Conservation (phyloP, 2,329 filamentous ascomycete species). For the Xylaria sp. region DNA sequence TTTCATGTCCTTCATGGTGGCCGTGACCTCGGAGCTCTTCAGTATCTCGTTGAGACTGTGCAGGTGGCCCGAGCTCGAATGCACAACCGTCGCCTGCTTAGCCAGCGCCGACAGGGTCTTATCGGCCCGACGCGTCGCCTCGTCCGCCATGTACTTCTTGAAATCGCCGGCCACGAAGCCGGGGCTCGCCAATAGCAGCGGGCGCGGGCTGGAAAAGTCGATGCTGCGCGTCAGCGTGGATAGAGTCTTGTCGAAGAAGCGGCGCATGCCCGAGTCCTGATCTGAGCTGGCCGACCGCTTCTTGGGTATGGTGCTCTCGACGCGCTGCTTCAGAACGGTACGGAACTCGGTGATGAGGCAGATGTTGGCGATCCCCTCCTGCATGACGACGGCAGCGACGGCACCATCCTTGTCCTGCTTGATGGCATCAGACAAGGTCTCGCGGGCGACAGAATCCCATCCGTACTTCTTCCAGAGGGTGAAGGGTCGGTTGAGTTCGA, state of each 20-base stretch:
- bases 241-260: slow-evolving; percentile 80
- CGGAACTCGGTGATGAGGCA: slow-evolving; percentile 82
- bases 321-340: slow-evolving; percentile 72
- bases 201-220: slow-evolving; percentile 72
- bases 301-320: slow-evolving; percentile 71
- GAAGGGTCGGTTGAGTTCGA: slow-evolving; percentile 87
- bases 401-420: slow-evolving; percentile 80
- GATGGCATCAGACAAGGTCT: slow-evolving; percentile 78
- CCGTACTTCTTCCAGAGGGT: slow-evolving; percentile 82
- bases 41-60: slow-evolving; percentile 89
- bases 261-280: slow-evolving; percentile 72
- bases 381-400: slow-evolving; percentile 90
- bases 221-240: slow-evolving; percentile 78
- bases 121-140: slow-evolving; percentile 63
- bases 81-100: slow-evolving; percentile 73
- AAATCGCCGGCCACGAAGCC: slow-evolving; percentile 87
- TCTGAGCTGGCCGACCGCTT: slow-evolving; percentile 69
- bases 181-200: slow-evolving; percentile 84
- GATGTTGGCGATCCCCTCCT: slow-evolving; percentile 83
- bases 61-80: slow-evolving; percentile 83
- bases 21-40: slow-evolving; percentile 76
- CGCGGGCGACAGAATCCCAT: slow-evolving; percentile 89
- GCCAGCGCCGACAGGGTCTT: slow-evolving; percentile 69
- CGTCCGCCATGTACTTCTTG: slow-evolving; percentile 71
- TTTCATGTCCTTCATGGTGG: slow-evolving; percentile 82